phyloP scores from a whole-genome alignment of 31 red algal genomes.

The Porphyra umbilicalis region DNA sequence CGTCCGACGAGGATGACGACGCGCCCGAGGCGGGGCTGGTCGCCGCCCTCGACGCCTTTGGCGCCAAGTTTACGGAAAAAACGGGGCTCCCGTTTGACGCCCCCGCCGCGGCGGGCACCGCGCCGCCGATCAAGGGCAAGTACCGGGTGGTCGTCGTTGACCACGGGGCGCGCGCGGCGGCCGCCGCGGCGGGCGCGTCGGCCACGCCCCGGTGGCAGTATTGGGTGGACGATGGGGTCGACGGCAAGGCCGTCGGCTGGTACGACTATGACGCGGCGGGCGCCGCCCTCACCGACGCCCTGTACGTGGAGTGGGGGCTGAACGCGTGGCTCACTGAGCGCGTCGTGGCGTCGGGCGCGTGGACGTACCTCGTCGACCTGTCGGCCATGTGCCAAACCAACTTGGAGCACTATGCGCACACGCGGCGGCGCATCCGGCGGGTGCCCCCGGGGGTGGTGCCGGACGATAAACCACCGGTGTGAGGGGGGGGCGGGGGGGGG shows the following conservation, averaged over 20 bases:
- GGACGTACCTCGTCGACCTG: constrained; percentile 38
- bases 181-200: constrained; percentile 3
- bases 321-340: constrained; percentile 33
- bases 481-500: background rate
- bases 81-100: constrained; percentile 7
- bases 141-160: constrained; percentile 33
- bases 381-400: constrained; percentile 32
- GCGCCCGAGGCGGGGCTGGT: background rate
- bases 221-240: constrained; percentile 51
- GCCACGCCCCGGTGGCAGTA: constrained; percentile 35
- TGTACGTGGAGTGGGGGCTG: constrained; percentile 23
- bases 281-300: constrained; percentile 24
- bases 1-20: background rate
- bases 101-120: background rate
- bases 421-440: constrained; percentile 28
- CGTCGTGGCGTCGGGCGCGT: constrained; percentile 26
- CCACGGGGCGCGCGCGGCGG: constrained; percentile 7
- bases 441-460: constrained; percentile 10
- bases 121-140: constrained; percentile 15
- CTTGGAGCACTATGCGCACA: constrained; percentile 34
- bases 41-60: constrained; percentile 17
- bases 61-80: constrained; percentile 25
- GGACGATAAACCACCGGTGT: background rate
- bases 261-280: constrained; percentile 31
- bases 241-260: constrained; percentile 32